These are phyloP conservation scores for Mycosarcoma maydis DNA, from an alignment of 1,284 basidiomycete species.

Conservation along the genomic window DNA sequence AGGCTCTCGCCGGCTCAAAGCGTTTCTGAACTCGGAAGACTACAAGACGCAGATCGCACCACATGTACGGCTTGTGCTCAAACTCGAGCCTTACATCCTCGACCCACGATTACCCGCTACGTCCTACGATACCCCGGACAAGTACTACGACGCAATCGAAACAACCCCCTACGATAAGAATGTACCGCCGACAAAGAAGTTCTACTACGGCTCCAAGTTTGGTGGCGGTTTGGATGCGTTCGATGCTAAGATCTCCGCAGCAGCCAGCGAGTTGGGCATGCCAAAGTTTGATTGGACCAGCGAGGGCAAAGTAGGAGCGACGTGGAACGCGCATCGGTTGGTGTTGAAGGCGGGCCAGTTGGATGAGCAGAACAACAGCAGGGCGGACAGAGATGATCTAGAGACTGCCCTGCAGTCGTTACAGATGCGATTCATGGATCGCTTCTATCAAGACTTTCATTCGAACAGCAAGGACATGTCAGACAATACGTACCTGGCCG, in stretches of 20 bases:
- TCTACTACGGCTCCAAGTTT: constrained; percentile 49
- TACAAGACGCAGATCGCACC: constrained; percentile 44
- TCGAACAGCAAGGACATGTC: constrained; percentile 42
- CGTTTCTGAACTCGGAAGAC: constrained; percentile 40
- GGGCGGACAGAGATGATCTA: constrained; percentile 8
- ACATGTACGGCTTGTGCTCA: constrained; percentile 31
- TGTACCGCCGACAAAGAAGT: constrained; percentile 42
- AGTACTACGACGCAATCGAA: constrained; percentile 48
- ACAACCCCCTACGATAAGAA: constrained; percentile 40
- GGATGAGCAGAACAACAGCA: constrained; percentile 21
- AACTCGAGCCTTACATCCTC: constrained; percentile 51
- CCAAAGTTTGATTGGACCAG: constrained; percentile 40
- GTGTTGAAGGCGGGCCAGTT: constrained; percentile 37
- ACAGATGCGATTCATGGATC: constrained; percentile 39
- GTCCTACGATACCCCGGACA: constrained; percentile 24
- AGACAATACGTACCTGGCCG: constrained; percentile 28
- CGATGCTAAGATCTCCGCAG: constrained; percentile 42
- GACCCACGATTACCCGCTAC: constrained; percentile 45
- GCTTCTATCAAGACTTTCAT: constrained; percentile 39
- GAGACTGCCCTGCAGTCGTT: constrained; percentile 12
- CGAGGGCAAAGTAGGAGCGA: constrained; percentile 48
- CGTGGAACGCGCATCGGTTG: constrained; percentile 50
- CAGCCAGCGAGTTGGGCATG: constrained; percentile 33
- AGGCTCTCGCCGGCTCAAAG: constrained; percentile 38
- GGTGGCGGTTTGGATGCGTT: constrained; percentile 47